These are phyloP conservation scores for Boletus sp. DNA, from an alignment of 768 basidiomycete species.

Conservation along the genomic window DNA sequence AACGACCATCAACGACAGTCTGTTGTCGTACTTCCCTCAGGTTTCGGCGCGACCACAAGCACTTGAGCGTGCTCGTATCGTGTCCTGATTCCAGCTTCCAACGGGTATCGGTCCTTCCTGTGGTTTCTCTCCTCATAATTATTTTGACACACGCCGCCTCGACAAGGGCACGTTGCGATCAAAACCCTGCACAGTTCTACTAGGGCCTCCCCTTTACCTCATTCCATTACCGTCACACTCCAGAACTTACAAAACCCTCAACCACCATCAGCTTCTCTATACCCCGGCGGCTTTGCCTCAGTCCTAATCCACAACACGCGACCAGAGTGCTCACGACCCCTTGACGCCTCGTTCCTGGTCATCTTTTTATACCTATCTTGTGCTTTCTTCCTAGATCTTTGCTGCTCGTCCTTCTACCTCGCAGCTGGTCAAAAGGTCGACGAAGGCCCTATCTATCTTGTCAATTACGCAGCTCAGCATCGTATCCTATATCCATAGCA, in stretches of 20 bases:
- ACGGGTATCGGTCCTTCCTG: slow-evolving; percentile 20
- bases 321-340: slow-evolving; percentile 52
- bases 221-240: slow-evolving; percentile 40
- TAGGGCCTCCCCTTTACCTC: slow-evolving; percentile 58
- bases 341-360: slow-evolving; percentile 42
- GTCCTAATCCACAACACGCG: slow-evolving; percentile 37
- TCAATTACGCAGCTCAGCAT: slow-evolving; percentile 38
- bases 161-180: slow-evolving; percentile 76
- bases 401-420: slow-evolving; percentile 35
- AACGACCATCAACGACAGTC: slow-evolving; percentile 16
- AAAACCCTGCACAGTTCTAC: slow-evolving; percentile 52
- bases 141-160: slow-evolving; percentile 49
- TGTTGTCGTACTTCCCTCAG: slow-evolving; percentile 6
- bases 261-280: slow-evolving; percentile 33
- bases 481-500: slow-evolving; percentile 40
- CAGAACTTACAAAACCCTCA: slow-evolving; percentile 35
- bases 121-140: slow-evolving; percentile 27
- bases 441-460: slow-evolving; percentile 36
- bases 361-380: slow-evolving; percentile 58
- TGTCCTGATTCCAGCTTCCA: slow-evolving; percentile 20
- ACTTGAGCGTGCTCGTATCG: slow-evolving; percentile 19
- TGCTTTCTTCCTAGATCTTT: slow-evolving; percentile 37
- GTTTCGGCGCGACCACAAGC: slow-evolving; percentile 11
- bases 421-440: slow-evolving; percentile 37
- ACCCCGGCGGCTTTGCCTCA: slow-evolving; percentile 26